These are phyloP conservation scores for Penicillium brasilianum DNA, from an alignment of 2,329 filamentous ascomycete genomes.

Conservation along the genomic window DNA sequence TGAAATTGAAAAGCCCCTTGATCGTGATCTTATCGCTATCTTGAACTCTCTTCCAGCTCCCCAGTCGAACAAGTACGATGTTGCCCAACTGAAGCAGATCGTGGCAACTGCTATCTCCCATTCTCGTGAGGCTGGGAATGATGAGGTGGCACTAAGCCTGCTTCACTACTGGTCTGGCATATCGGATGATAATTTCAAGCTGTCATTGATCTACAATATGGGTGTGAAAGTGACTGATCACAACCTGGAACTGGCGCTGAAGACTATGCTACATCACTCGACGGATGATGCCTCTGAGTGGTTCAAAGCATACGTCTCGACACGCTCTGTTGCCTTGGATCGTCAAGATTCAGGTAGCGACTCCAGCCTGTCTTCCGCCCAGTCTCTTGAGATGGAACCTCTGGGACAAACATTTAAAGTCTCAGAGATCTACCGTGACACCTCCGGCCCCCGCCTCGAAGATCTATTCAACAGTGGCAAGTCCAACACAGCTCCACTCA, in stretches of 20 bases:
- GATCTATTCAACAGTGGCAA: constrained; percentile 31
- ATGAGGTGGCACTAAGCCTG: constrained; percentile 18
- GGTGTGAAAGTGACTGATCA: constrained; percentile 12
- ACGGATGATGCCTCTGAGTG: constrained; percentile 20
- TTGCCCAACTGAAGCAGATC: constrained; percentile 19
- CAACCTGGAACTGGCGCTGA: constrained; percentile 19
- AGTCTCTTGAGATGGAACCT: constrained; percentile 44
- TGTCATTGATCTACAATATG: constrained; percentile 28
- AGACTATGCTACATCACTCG: constrained; percentile 19
- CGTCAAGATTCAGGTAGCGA: constrained; percentile 31
- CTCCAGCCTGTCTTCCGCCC: constrained; percentile 48
- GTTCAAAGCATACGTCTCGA: constrained; percentile 18
- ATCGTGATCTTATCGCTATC: constrained; percentile 16
- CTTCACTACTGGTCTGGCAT: constrained; percentile 27
- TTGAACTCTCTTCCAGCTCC: constrained; percentile 22
- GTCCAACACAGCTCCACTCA: constrained; percentile 34
- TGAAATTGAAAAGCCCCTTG: constrained; percentile 3
- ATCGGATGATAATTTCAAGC: constrained; percentile 24
- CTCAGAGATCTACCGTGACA: constrained; percentile 32
- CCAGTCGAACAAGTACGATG: constrained; percentile 21
- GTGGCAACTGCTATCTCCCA: constrained; percentile 17
- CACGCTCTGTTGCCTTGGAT: neutral
- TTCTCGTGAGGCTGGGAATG: neutral
- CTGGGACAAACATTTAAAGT: constrained; percentile 32
- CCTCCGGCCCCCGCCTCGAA: constrained; percentile 26